Evolutionary conservation across 2,329 filamentous ascomycete species (phyloP), one percentile per base, ranked within the genome.

Genomic region (Scedosporium apiospermum): DNA sequence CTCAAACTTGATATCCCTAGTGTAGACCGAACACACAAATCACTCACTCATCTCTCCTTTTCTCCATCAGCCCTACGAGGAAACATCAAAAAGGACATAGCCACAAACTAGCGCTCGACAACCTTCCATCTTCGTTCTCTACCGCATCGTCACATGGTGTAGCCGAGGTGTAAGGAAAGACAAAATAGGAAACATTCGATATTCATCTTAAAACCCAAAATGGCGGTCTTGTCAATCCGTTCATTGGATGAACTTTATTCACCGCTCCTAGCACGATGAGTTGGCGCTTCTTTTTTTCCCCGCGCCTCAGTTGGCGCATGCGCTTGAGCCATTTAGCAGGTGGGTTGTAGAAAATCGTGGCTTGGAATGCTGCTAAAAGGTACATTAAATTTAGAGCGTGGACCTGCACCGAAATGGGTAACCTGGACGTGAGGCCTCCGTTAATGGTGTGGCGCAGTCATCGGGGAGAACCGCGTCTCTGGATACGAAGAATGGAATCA

Each of bases 391-490:
- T 23, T 6, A 27, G 44, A 18, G 44, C 9, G 44, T 49, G n/a
- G 18, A 12, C 34, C 34, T 38, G 51, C 18, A 2, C 18, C 51
- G 7, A 30, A 27, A 55, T 3, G 7, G 51, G 51, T 55, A 55
- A 55, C 18, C 51, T 55, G 18, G 51, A 55, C 51, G 51, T 55
- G 51, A 55, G 51, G 51, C 51, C 51, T 55, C 51, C 51, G 51
- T 23, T 23, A 23, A 26, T 10, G 6, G 7, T 55, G 51, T 55
- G 51, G 51, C 51, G 51, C 51, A 55, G 51, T 14, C 7, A 2
- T 26, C 18, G 12, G 51, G 23, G 12, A 55, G 23, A 55, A 14
- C 51, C 51, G 51, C 51, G 23, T 12, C 44, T 7, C 18, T 6
- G 44, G 44, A 49, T 10, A 21, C 9, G 44, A 49, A 49, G 44